Conservation (phyloP, 768 basidiomycete genomes). For the Cytidiella melzeri region DNA sequence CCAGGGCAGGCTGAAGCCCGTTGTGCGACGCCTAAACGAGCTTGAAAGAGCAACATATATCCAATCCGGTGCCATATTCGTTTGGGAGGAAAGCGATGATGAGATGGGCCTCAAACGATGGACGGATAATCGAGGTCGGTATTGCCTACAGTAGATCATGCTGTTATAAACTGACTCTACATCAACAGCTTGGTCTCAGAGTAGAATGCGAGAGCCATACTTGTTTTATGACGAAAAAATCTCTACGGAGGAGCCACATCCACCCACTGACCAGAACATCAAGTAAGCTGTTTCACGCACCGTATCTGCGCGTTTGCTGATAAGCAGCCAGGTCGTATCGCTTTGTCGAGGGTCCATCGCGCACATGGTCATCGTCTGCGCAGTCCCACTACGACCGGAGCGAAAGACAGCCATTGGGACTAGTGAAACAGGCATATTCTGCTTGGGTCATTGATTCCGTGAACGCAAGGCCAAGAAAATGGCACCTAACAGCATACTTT, state of each 20-base stretch:
- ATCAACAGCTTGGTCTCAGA: slow-evolving; percentile 11
- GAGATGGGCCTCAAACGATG: slow-evolving; percentile 60
- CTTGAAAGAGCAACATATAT: slow-evolving; percentile 50
- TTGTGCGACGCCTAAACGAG: slow-evolving; percentile 55
- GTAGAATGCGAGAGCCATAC: slow-evolving; percentile 43
- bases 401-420: slow-evolving; percentile 45
- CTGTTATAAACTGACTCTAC: no score
- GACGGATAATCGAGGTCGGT: slow-evolving; percentile 39
- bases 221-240: slow-evolving; percentile 64
- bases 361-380: slow-evolving; percentile 43
- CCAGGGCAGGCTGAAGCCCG: slow-evolving; percentile 42
- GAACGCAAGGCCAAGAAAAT: slow-evolving; percentile 48
- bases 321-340: slow-evolving; percentile 31
- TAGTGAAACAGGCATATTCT: slow-evolving; percentile 71
- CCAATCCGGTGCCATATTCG: slow-evolving; percentile 56
- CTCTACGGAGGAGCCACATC: slow-evolving; percentile 36
- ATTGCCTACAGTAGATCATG: no score
- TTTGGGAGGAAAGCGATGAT: slow-evolving; percentile 67
- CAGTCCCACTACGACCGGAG: slow-evolving; percentile 53
- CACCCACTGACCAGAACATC: slow-evolving; percentile 29
- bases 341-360: slow-evolving; percentile 52
- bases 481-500: slow-evolving; percentile 53
- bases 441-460: slow-evolving; percentile 47
- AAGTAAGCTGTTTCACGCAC: slow-evolving; percentile 27
- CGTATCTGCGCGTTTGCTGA: slow-evolving; percentile 6